phyloP scores from a whole-genome alignment of 2,329 filamentous ascomycete genomes.

The Phialophora chinensis region DNA sequence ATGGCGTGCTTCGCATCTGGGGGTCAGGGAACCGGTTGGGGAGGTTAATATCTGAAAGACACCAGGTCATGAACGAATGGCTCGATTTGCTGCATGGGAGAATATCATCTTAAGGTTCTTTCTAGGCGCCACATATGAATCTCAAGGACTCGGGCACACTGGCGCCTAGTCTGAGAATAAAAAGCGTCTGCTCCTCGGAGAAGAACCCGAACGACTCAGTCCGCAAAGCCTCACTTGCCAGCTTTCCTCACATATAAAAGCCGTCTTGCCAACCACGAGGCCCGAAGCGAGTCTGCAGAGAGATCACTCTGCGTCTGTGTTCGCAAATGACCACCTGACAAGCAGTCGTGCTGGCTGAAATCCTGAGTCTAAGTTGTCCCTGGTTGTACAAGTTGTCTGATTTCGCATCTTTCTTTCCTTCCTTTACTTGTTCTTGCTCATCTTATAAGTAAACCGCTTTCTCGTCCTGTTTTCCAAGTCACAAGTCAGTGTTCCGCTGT shows the following conservation, averaged over 20 bases:
- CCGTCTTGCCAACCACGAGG: background rate
- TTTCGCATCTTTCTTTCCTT: constrained; percentile 2
- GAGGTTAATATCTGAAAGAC: background rate
- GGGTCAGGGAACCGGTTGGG: background rate
- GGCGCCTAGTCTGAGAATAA: background rate
- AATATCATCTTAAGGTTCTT: background rate
- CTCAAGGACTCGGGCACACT: background rate
- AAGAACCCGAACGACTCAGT: background rate
- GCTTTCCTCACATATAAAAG: background rate
- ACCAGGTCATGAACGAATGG: background rate
- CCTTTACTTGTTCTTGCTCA: constrained; percentile 71
- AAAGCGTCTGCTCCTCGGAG: background rate
- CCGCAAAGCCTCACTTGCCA: background rate
- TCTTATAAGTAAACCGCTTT: constrained; percentile 71
- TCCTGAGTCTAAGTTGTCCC: background rate
- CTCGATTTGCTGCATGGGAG: background rate
- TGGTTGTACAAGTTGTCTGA: background rate
- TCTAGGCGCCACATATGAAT: background rate
- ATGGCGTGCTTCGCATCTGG: background rate
- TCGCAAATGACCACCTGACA: background rate
- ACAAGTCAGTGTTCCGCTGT: constrained; percentile 3
- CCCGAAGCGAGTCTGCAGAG: background rate
- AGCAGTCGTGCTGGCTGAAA: background rate
- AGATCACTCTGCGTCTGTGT: background rate
- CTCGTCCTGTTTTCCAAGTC: constrained; percentile 59